Evolutionary conservation across 2,329 filamentous ascomycete species (phyloP), one percentile per base, ranked within the genome.

Genomic region (Myriosclerotinia scirpicola): DNA sequence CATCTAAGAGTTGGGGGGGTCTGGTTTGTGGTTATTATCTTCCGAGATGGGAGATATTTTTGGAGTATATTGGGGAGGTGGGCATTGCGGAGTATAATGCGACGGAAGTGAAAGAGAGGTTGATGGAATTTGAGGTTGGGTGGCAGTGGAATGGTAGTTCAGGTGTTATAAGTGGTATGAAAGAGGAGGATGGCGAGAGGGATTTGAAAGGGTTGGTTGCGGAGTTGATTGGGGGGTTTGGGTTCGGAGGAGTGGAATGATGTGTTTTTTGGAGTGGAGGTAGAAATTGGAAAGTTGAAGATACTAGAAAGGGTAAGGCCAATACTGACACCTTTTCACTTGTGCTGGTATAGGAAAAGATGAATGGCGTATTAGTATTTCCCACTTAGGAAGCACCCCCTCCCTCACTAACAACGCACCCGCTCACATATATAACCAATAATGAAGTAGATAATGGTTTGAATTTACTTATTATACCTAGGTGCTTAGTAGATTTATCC

Each of bases 1-100:
- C 82, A 4, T 79, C 78, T 5, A 83, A 83, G 73, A 75, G 75
- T 30, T 84, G 82, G 82, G 77, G 75, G 11, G 82, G 82, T 1
- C 73, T 85, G 0, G 78, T 83, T 5, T 74, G 74, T 1, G 74
- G 73, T 0, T 85, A 84, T 48, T 48, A 48, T 36, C 6, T 48
- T 22, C 42, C 26, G 26, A 59, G 55, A 15, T 59, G 55, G 55
- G 5, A 17, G 17, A 36, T 59, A 4, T 59, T 59, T 22, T 22
- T 59, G 5, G 40, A 46, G 1, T 59, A 48, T 20, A 59, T 59
- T 59, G 22, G 26, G 12, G 15, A 22, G 20, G 42, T 36, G 9
- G 11, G 5, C 5, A 14, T 59, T 46, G 17, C 30, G 5, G 55
- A 36, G 7, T 59, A n/a, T 34, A 36, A 46, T 34, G 11, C 42